These are phyloP conservation scores for Paramicrosporidium saccamoebae DNA, from an alignment of 371 early-diverging fungal genomes.

Conservation along the genomic window DNA sequence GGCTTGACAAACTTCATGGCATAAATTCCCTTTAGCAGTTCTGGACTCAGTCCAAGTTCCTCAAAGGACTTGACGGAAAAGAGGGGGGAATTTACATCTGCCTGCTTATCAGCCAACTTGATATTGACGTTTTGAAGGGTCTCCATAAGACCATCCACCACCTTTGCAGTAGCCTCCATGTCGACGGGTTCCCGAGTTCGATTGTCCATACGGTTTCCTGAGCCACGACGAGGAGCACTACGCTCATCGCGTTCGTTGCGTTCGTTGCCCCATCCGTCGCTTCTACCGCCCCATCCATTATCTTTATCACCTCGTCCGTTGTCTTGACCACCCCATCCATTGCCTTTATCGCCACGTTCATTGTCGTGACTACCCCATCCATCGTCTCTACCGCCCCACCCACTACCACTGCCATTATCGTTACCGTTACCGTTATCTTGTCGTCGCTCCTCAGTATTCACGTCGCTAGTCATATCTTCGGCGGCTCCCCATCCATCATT, in stretches of 20 bases:
- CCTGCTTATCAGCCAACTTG: constrained; percentile 35
- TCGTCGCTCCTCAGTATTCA: too few species aligned
- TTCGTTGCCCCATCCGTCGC: not conserved
- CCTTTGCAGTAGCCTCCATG: constrained; percentile 1
- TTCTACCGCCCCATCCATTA: too few species aligned
- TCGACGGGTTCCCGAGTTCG: constrained; percentile 1
- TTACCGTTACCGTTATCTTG: too few species aligned
- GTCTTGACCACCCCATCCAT: too few species aligned
- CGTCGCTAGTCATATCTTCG: too few species aligned
- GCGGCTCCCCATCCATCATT: too few species aligned
- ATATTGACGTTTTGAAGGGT: constrained; percentile 34
- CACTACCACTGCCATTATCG: too few species aligned
- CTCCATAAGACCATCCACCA: constrained; percentile 8
- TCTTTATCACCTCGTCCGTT: too few species aligned
- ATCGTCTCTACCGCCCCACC: too few species aligned
- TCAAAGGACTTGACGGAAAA: constrained; percentile 40
- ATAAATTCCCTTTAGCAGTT: constrained; percentile 67
- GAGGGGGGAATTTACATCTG: constrained; percentile 34
- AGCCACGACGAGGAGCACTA: not conserved
- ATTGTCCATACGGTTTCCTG: not conserved
- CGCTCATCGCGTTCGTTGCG: not conserved
- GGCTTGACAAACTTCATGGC: constrained; percentile 70
- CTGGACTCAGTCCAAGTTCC: constrained; percentile 26
- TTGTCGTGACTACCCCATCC: too few species aligned
- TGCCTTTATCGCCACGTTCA: too few species aligned